These are phyloP conservation scores for Aspergillus pseudotamarii DNA, from an alignment of 2,329 filamentous ascomycete species.

Conservation along the genomic window DNA sequence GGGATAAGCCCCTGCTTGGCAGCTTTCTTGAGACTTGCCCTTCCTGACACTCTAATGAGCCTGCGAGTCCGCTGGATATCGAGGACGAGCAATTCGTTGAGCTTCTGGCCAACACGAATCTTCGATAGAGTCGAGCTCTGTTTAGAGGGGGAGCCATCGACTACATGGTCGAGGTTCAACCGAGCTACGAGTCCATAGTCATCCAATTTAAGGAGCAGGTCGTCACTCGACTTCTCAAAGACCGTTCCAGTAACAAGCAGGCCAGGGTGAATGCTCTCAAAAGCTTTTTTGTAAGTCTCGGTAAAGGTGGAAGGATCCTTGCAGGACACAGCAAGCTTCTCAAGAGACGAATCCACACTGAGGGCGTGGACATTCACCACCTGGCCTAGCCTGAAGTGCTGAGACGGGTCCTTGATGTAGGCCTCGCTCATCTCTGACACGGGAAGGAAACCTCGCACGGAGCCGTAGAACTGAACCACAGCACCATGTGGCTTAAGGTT, in stretches of 20 bases:
- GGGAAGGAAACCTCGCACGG: slow-evolving; percentile 82
- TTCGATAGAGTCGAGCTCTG: slow-evolving; percentile 75
- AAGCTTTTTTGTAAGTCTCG: slow-evolving; percentile 71
- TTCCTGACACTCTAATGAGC: slow-evolving; percentile 76
- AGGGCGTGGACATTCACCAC: slow-evolving; percentile 90
- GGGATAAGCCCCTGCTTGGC: slow-evolving; percentile 72
- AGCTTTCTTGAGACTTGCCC: slow-evolving; percentile 78
- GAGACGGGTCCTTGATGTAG: slow-evolving; percentile 82
- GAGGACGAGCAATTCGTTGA: slow-evolving; percentile 82
- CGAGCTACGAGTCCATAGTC: slow-evolving; percentile 75
- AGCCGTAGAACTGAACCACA: slow-evolving; percentile 88
- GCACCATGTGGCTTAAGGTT: slow-evolving; percentile 79
- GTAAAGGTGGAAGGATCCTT: slow-evolving; percentile 83
- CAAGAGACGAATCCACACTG: slow-evolving; percentile 70
- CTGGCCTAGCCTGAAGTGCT: slow-evolving; percentile 89
- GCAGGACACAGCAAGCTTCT: slow-evolving; percentile 84
- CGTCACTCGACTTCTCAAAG: slow-evolving; percentile 77
- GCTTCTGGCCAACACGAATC: slow-evolving; percentile 78
- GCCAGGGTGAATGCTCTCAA: slow-evolving; percentile 74
- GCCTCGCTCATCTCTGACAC: slow-evolving; percentile 98
- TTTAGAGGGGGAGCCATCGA: slow-evolving; percentile 81
- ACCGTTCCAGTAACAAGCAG: slow-evolving; percentile 76
- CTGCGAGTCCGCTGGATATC: slow-evolving; percentile 79
- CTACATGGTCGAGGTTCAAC: slow-evolving; percentile 75
- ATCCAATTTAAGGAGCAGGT: slow-evolving; percentile 74